Percentiles rank a stretch among this genome's conserved stretches.
Conservation (phyloP, 2,329 filamentous ascomycete genomes). For the Verticillium albo-atrum region DNA sequence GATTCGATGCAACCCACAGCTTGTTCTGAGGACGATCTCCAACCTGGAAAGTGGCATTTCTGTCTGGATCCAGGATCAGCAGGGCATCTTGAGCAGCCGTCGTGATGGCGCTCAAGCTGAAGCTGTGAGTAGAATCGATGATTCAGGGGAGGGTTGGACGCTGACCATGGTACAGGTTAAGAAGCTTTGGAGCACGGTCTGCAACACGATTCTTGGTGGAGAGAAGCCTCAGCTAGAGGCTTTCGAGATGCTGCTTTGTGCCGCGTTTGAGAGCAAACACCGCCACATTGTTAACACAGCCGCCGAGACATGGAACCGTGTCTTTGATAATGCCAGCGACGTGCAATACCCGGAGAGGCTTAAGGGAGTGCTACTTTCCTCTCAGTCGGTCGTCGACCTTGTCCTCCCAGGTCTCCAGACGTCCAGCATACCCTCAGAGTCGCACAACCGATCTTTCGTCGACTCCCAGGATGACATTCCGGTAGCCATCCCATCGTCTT, state of each 20-base stretch:
- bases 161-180: conserved; percentile 31
- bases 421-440: conserved; percentile 30
- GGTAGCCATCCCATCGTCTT: conserved; percentile 14
- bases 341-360: conserved; percentile 63
- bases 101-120: conserved; percentile 34
- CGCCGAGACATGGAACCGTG: conserved; percentile 60
- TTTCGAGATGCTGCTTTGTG: conserved; percentile 51
- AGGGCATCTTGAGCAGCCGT: conserved; percentile 35
- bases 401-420: conserved; percentile 38
- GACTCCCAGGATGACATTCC: conserved; percentile 44
- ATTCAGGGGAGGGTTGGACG: neutral
- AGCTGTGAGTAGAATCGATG: conserved; percentile 34
- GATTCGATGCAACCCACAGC: conserved; percentile 38
- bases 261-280: conserved; percentile 56
- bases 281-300: conserved; percentile 46
- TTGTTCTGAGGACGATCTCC: conserved; percentile 51
- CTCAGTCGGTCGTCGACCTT: conserved; percentile 50
- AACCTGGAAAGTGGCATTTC: conserved; percentile 58
- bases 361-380: conserved; percentile 54
- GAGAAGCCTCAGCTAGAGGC: conserved; percentile 40
- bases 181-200: conserved; percentile 46
- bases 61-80: conserved; percentile 59
- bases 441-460: conserved; percentile 35
- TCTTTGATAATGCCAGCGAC: conserved; percentile 56
- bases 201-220: conserved; percentile 28